Conservation (phyloP, 495 filamentous ascomycete species). For the Schizothecium vesticola region DNA sequence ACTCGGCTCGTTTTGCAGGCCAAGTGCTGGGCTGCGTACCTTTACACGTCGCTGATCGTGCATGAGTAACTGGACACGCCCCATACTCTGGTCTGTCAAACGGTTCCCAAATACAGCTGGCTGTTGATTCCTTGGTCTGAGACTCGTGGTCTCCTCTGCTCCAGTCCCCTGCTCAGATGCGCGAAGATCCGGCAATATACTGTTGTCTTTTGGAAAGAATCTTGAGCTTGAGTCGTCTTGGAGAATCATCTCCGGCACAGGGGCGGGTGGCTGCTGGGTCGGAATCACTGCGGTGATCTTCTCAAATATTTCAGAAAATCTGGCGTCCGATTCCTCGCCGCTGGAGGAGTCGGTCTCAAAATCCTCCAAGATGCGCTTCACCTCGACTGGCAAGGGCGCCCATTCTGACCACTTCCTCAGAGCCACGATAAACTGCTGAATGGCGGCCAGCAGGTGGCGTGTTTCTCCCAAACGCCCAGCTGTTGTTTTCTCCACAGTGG, state of each 20-base stretch:
- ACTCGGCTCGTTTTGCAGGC: constrained; percentile 14
- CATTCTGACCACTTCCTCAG: background rate
- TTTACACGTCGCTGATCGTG: constrained; percentile 29
- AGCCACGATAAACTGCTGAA: background rate
- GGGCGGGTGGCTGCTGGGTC: background rate
- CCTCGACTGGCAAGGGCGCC: background rate
- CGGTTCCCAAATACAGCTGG: background rate
- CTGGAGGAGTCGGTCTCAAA: background rate
- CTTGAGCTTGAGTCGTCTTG: background rate
- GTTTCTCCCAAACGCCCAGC: constrained; percentile 1
- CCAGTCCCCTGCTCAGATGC: background rate
- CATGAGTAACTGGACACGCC: background rate
- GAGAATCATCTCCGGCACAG: background rate
- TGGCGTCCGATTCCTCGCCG: background rate
- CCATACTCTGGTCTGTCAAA: background rate
- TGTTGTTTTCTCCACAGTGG: background rate
- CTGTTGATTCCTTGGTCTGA: background rate
- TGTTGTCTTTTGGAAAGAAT: background rate
- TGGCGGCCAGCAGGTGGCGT: background rate
- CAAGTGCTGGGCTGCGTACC: constrained; percentile 33
- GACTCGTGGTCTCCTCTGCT: background rate
- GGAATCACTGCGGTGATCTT: background rate
- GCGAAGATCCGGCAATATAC: background rate
- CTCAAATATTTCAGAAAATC: background rate
- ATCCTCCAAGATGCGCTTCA: background rate